These are phyloP conservation scores for Thelonectria blattea DNA, from an alignment of 2,329 filamentous ascomycete species.

Conservation along the genomic window DNA sequence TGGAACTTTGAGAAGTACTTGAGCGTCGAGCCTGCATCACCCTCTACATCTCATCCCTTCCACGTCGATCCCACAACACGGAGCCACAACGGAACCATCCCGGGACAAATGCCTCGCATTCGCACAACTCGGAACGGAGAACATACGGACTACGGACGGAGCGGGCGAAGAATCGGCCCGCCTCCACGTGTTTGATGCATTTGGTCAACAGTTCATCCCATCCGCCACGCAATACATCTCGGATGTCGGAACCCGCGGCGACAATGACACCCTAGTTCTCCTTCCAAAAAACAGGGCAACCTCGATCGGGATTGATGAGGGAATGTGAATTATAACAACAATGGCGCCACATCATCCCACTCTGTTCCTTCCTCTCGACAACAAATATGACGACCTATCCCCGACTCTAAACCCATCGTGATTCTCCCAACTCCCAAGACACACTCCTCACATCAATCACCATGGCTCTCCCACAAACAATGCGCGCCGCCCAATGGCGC, in stretches of 20 bases:
- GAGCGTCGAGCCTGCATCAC: no score
- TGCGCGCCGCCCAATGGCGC: constrained; percentile 29
- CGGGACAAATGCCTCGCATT: no score
- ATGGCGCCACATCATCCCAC: neutral
- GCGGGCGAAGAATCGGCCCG: no score
- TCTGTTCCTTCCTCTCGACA: neutral
- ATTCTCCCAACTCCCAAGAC: neutral
- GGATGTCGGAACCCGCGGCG: neutral
- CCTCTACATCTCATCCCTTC: no score
- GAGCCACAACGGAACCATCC: no score
- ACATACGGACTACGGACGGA: no score
- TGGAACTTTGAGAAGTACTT: no score
- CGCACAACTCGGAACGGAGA: no score
- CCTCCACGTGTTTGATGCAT: no score
- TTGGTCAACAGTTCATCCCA: neutral
- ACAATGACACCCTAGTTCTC: neutral
- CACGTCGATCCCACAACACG: no score
- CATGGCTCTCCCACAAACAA: constrained; percentile 25
- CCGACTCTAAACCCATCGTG: neutral
- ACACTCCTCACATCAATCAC: neutral
- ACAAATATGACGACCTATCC: neutral
- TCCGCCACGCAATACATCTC: neutral
- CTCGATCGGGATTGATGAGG: neutral
- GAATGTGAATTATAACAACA: neutral
- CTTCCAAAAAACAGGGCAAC: neutral